Percentiles rank a stretch among this genome's conserved stretches.
Evolutionary conservation across 179 eudicot species (phyloP).

Genomic region (Silene coronaria): DNA sequence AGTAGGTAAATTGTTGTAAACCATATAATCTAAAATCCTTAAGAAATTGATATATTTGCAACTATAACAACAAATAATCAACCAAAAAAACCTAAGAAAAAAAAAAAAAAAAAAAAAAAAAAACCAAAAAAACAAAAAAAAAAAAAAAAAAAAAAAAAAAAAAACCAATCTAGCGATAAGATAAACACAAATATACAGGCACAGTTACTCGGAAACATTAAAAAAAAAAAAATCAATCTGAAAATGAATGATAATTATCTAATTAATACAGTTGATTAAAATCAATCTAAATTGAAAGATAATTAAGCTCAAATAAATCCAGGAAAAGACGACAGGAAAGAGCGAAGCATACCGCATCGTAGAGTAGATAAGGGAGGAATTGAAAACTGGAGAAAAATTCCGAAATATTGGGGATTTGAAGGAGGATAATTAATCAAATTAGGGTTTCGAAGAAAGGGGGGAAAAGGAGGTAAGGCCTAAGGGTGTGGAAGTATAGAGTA

Average conservation of each 20-base stretch:
- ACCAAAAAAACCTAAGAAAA: neutral
- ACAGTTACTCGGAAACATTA: neutral
- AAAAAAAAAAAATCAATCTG: neutral
- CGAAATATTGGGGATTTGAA: constrained; percentile 5
- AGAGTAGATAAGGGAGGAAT: neutral
- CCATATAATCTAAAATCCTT: neutral
- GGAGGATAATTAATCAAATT: constrained; percentile 4
- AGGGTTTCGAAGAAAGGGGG: constrained; percentile 12
- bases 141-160: neutral
- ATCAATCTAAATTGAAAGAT: neutral
- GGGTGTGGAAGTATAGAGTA: neutral
- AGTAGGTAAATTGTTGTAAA: neutral
- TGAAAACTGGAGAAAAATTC: neutral
- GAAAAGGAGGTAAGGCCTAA: neutral
- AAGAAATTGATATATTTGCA: neutral
- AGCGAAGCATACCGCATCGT: constrained; percentile 20
- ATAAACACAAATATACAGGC: neutral
- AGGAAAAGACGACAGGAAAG: neutral
- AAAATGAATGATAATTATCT: neutral
- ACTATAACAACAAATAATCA: constrained; percentile 1
- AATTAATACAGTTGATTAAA: neutral
- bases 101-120: neutral
- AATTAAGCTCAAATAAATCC: neutral
- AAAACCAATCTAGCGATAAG: neutral
- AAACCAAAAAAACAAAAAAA: neutral